A percentile compares a stretch with the other conserved stretches of the same genome.
These are phyloP conservation scores for Pythium folliculosum DNA, from an alignment of 352 stramenopile genomes.

Conservation along the genomic window DNA sequence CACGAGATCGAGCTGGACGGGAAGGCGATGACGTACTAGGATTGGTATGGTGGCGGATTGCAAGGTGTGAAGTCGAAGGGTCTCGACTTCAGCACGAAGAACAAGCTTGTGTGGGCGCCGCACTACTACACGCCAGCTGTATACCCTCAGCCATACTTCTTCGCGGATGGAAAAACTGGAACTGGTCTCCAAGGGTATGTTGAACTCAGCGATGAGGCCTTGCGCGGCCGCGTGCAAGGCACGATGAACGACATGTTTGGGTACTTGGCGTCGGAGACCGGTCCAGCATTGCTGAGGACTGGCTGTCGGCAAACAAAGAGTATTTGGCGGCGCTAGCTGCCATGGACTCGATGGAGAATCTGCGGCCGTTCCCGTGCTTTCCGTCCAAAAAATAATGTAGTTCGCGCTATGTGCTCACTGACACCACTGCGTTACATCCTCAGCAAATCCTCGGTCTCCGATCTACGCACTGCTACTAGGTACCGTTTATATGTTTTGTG, in stretches of 20 bases:
- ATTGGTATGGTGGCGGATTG: slow-evolving; percentile 66
- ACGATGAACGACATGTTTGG: slow-evolving; percentile 77
- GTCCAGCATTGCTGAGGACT: slow-evolving; percentile 58
- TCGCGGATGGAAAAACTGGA: slow-evolving; percentile 38
- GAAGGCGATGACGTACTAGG: slow-evolving; percentile 52
- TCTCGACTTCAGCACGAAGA: slow-evolving; percentile 45
- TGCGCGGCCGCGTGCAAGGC: slow-evolving; percentile 40
- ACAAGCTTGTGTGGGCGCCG: slow-evolving; percentile 76
- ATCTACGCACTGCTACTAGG: too few relatives aligned
- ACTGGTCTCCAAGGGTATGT: slow-evolving; percentile 34
- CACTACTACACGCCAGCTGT: slow-evolving; percentile 76
- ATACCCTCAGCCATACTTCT: slow-evolving; percentile 65
- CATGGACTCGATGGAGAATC: slow-evolving; percentile 53
- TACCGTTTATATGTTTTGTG: not conserved
- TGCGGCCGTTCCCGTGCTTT: slow-evolving; percentile 59
- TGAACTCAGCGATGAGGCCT: slow-evolving; percentile 49
- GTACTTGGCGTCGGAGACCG: slow-evolving; percentile 47
- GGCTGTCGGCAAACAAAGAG: slow-evolving; percentile 49
- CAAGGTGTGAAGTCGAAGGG: slow-evolving; percentile 42
- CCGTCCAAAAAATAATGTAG: not conserved
- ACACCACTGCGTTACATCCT: too few relatives aligned
- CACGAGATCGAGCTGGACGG: slow-evolving; percentile 52
- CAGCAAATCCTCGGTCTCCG: too few relatives aligned
- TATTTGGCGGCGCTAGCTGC: slow-evolving; percentile 44
- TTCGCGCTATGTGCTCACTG: too few relatives aligned